Evolutionary conservation across 2,329 filamentous ascomycete genomes (phyloP).

Genomic region (Monilinia laxa): DNA sequence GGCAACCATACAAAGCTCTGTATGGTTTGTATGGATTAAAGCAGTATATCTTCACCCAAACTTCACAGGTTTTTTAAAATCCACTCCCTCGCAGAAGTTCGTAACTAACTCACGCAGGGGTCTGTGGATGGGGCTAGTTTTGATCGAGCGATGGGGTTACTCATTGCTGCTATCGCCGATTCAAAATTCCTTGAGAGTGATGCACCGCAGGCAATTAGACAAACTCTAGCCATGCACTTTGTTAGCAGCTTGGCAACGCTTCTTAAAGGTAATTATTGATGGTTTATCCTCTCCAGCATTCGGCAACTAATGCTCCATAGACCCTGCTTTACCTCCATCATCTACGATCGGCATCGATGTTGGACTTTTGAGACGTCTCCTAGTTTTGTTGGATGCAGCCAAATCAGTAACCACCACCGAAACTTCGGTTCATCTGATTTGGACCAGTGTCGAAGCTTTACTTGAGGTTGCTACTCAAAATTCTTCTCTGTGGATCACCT

Average conservation of each 20-base stretch:
- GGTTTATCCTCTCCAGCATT: background rate
- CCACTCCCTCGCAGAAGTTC: background rate
- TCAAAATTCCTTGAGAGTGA: conserved; percentile 51
- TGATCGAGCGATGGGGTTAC: conserved; percentile 50
- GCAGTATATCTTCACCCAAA: conserved; percentile 52
- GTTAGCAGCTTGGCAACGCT: conserved; percentile 57
- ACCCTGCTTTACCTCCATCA: conserved; percentile 42
- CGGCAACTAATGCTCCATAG: conserved; percentile 38
- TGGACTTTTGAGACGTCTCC: conserved; percentile 40
- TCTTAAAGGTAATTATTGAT: conserved; percentile 49
- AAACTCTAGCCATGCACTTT: conserved; percentile 53
- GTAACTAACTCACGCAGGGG: conserved; percentile 31
- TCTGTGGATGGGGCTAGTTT: conserved; percentile 41
- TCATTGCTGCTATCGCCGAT: conserved; percentile 62
- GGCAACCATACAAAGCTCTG: conserved; percentile 69
- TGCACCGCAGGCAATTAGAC: conserved; percentile 47
- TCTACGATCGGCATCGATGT: conserved; percentile 39
- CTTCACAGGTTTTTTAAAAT: conserved; percentile 36
- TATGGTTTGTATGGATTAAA: conserved; percentile 70
- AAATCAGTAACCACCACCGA: conserved; percentile 29
- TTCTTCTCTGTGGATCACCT: conserved; percentile 46
- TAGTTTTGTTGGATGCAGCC: conserved; percentile 37
- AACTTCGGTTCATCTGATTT: conserved; percentile 43
- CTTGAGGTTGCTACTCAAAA: conserved; percentile 51
- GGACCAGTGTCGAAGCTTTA: conserved; percentile 48